Conservation (phyloP, 1,284 basidiomycete genomes). For the Ganoderma lucidum region DNA sequence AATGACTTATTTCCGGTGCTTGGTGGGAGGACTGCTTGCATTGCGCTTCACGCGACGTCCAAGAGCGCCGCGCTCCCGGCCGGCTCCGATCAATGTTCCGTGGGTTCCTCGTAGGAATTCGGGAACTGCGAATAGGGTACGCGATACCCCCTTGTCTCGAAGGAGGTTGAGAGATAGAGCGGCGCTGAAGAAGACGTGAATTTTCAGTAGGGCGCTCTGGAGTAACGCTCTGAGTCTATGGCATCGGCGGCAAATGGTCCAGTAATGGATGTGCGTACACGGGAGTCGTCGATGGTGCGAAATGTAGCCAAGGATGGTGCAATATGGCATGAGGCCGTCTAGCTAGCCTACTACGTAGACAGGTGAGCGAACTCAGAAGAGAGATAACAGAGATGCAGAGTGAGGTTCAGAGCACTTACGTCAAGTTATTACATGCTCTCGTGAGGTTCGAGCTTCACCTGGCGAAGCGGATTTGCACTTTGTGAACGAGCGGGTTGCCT, state of each 20-base stretch:
- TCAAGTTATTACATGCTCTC: not conserved
- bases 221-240: not conserved
- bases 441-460: not conserved
- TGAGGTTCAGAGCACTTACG: not conserved
- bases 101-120: not conserved
- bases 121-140: not conserved
- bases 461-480: no score
- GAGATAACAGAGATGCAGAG: not conserved
- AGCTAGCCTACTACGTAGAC: not conserved
- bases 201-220: not conserved
- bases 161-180: not conserved
- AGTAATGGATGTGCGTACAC: not conserved
- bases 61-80: not conserved
- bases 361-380: not conserved
- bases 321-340: not conserved
- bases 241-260: not conserved
- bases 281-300: not conserved
- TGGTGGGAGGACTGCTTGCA: not conserved
- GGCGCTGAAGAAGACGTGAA: not conserved
- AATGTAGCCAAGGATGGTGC: not conserved
- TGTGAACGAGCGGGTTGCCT: not conserved
- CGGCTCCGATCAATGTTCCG: not conserved
- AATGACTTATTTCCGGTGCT: slow-evolving; percentile 2
- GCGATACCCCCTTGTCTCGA: not conserved
- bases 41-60: not conserved